Conservation (phyloP, 2,329 filamentous ascomycete species). For the Leptoxyphium fumago region DNA sequence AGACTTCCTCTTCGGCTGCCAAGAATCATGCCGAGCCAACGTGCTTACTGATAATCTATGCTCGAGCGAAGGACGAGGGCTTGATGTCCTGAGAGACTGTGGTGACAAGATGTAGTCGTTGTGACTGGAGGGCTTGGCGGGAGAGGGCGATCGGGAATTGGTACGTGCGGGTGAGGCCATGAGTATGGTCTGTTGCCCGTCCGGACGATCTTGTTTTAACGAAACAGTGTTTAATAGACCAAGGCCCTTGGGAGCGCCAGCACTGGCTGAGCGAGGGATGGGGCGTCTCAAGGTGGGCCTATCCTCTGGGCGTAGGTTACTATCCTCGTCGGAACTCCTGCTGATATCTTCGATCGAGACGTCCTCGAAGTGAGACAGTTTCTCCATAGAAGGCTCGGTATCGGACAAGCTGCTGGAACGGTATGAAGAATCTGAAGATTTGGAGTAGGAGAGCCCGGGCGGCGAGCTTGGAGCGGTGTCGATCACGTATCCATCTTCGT, state of each 20-base stretch:
- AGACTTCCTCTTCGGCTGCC: slow-evolving; percentile 58
- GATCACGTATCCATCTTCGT: neutral
- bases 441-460: slow-evolving; percentile 67
- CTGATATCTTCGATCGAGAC: slow-evolving; percentile 58
- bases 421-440: slow-evolving; percentile 63
- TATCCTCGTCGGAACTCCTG: slow-evolving; percentile 40
- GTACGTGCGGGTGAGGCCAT: slow-evolving; percentile 16
- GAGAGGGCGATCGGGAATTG: slow-evolving; percentile 20
- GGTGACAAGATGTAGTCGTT: slow-evolving; percentile 8
- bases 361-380: slow-evolving; percentile 80
- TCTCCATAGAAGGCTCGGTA: slow-evolving; percentile 35
- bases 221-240: neutral
- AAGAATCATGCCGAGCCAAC: slow-evolving; percentile 30
- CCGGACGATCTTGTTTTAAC: slow-evolving; percentile 1
- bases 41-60: slow-evolving; percentile 14
- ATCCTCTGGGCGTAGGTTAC: slow-evolving; percentile 22
- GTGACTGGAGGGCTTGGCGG: slow-evolving; percentile 11
- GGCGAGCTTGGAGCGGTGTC: slow-evolving; percentile 47
- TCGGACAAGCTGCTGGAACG: slow-evolving; percentile 66
- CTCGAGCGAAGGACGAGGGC: slow-evolving; percentile 11
- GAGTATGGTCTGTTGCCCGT: slow-evolving; percentile 7
- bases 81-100: slow-evolving; percentile 7
- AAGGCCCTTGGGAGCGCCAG: neutral
- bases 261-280: slow-evolving; percentile 4
- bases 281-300: slow-evolving; percentile 14